Conservation (phyloP, 306 rosid species). For the Styphnolobium japonicum region DNA sequence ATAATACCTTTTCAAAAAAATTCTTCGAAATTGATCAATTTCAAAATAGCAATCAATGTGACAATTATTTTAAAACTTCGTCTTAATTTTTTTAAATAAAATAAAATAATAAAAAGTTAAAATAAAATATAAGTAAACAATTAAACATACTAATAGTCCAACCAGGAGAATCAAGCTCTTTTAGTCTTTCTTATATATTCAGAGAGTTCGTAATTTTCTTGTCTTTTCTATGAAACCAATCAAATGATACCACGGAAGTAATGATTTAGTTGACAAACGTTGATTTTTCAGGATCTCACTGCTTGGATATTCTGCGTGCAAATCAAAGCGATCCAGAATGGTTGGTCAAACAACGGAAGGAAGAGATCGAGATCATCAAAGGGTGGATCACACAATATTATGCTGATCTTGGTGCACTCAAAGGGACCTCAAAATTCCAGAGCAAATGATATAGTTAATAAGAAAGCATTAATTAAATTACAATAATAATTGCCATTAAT, state of each 20-base stretch:
- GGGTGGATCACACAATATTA: constrained; percentile 46
- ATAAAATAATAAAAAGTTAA: not conserved
- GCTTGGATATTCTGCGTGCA: constrained; percentile 42
- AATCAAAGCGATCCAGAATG: constrained; percentile 40
- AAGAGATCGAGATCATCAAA: constrained; percentile 34
- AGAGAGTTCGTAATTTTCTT: too few relatives aligned
- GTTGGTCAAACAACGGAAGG: constrained; percentile 43
- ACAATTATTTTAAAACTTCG: not conserved
- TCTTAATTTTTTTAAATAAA: not conserved
- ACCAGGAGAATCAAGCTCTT: too few relatives aligned
- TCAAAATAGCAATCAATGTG: not conserved
- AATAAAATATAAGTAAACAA: not conserved
- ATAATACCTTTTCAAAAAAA: too few relatives aligned
- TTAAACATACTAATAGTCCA: not conserved
- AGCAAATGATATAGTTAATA: not conserved
- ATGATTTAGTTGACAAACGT: not conserved
- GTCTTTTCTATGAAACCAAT: not conserved
- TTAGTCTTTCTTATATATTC: too few relatives aligned
- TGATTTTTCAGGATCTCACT: constrained; percentile 51
- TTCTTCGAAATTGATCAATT: too few relatives aligned
- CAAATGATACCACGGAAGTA: not conserved
- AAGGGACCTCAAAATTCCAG: not conserved
- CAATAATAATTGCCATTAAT: not conserved
- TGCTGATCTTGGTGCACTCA: constrained; percentile 28
- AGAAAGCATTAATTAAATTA: not conserved